Base-by-base conservation (phyloP, 202 grass and related monocot genomes). In the Panicum virgatum region DNA sequence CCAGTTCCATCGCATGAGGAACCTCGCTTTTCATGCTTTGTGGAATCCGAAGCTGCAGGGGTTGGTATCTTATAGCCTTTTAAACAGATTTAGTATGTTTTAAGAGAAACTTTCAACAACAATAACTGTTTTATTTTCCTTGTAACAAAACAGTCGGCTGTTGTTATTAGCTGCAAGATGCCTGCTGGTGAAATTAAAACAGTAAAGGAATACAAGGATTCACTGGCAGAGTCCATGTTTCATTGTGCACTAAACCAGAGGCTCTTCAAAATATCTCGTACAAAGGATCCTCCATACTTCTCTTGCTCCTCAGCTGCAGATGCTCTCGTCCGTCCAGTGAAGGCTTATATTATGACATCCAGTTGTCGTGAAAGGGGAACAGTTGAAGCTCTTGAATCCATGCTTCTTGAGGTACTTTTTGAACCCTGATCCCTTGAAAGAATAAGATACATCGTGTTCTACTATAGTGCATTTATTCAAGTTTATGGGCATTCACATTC, bases 21-120 rank as follows among this genome's bases (percentile, higher is more conserved):
- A 85, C 92, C 92, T 91, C 96, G 92, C 13, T 91, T 93, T 89
- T 98, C 96, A 69, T 98, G 96, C 81, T 95, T 98, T 90, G 86
- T 98, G 47, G 96, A 98, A 93, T 98, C 92, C 57, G 96, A 98
- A 91, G 96, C 96, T 71, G 92, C 92, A 83, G 92, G 96, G 89
- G 96, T 98, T 83, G 73, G 92, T 86, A 45, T 43, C 60, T 71
- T 29, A 23, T 81, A 56, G 58, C 75, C 34, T 73, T 75, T 70
- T 57, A 71, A 23, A 43, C 15, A 18, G 30, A 13, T 32, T 75
- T 25, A 42, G 50, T 64, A 20, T 76, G 23, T 82, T 61, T 78
- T 73, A 39, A 13, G 3, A 61, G 42, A 25, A 81, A 54, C 20
- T 56, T 22, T 62, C 25, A 46, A 45, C 60, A 63, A 27, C 59